Evolutionary conservation across 2,329 filamentous ascomycete species (phyloP).

Genomic region (Colletotrichum abscissum): DNA sequence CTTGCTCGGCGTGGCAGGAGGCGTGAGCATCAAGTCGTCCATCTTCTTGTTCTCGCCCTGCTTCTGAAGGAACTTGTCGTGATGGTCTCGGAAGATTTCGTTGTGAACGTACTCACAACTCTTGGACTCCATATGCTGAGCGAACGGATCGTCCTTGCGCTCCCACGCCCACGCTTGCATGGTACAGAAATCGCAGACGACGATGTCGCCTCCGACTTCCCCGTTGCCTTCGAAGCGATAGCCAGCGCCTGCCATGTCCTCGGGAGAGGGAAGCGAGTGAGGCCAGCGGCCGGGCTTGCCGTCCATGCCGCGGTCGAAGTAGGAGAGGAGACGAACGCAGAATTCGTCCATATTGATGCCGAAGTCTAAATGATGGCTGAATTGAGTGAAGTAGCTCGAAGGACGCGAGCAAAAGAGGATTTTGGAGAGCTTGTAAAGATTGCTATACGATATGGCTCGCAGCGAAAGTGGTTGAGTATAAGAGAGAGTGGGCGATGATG

Average conservation of each 20-base stretch:
- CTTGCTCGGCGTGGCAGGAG: slow-evolving; percentile 4
- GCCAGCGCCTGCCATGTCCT: slow-evolving; percentile 22
- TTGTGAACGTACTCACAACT: neutral
- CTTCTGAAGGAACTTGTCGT: neutral
- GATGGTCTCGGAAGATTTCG: neutral
- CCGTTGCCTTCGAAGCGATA: neutral
- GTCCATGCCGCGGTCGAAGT: neutral
- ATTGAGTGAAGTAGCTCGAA: neutral
- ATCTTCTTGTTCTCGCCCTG: no score
- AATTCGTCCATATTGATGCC: slow-evolving; percentile 3
- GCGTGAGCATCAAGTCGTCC: neutral
- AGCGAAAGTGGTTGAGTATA: neutral
- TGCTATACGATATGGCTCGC: neutral
- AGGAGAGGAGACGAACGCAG: slow-evolving; percentile 11
- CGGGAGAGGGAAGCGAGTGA: neutral
- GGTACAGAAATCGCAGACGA: slow-evolving; percentile 1
- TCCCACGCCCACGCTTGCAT: slow-evolving; percentile 26
- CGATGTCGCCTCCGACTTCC: neutral
- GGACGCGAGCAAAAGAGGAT: neutral
- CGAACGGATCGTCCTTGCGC: slow-evolving; percentile 11
- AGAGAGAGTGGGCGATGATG: neutral
- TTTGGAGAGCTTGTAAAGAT: neutral
- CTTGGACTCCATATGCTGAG: neutral
- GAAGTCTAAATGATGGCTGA: no score
- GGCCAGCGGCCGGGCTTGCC: slow-evolving; percentile 17